These are phyloP conservation scores for Sordariomycetes sp. DNA, from an alignment of 2,329 filamentous ascomycete genomes.

Conservation along the genomic window DNA sequence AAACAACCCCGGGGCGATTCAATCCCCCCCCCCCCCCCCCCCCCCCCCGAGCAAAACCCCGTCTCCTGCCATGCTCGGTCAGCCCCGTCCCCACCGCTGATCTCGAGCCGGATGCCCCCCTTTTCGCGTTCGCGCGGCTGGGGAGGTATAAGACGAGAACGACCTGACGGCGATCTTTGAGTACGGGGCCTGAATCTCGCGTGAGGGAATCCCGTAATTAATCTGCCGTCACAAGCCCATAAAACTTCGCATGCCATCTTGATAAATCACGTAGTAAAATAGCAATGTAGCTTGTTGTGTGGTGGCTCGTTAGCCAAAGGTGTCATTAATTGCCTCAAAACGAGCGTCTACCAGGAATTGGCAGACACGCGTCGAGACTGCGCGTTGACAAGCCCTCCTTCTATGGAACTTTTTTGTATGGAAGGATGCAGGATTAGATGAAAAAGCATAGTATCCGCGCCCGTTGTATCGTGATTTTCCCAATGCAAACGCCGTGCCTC, in stretches of 20 bases:
- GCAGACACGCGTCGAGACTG: neutral
- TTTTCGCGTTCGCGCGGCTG: neutral
- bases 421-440: neutral
- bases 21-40: no score
- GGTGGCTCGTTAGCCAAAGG: neutral
- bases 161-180: slow-evolving; percentile 5
- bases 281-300: neutral
- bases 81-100: slow-evolving; percentile 2
- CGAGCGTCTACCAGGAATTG: no score
- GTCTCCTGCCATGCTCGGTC: slow-evolving; percentile 4
- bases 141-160: slow-evolving; percentile 4
- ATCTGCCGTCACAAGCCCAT: slow-evolving; percentile 4
- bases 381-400: neutral
- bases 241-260: neutral
- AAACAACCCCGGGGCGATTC: no score
- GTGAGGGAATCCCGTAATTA: slow-evolving; percentile 6
- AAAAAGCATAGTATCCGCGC: neutral
- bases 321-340: neutral
- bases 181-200: slow-evolving; percentile 4
- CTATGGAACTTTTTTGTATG: neutral
- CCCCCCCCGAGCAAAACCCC: no score
- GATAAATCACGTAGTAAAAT: neutral
- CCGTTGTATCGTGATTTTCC: neutral
- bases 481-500: neutral
- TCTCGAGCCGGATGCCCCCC: slow-evolving; percentile 5